phyloP scores from a whole-genome alignment of 176 grass and related monocot genomes.

The Carex scoparia region DNA sequence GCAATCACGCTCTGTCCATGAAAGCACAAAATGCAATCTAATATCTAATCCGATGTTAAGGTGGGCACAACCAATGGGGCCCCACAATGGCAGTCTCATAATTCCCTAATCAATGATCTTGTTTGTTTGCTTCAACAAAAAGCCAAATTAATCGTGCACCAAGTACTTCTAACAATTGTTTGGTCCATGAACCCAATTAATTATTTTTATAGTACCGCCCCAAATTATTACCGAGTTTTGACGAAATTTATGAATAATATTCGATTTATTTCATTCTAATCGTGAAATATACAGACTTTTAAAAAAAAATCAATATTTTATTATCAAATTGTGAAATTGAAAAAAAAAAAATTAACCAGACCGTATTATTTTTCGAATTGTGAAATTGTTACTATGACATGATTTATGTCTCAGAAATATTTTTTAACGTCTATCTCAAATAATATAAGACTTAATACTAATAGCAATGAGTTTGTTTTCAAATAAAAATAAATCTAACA shows the following conservation, averaged over 20 bases:
- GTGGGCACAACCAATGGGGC: slow-evolving; percentile 1
- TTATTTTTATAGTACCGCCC: not conserved
- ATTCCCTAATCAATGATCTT: slow-evolving; percentile 23
- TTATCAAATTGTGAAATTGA: too few species aligned
- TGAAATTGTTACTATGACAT: too few species aligned
- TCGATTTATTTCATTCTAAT: not conserved
- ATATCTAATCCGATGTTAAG: not conserved
- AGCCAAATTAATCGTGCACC: not conserved
- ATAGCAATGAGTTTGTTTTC: too few species aligned
- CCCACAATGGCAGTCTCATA: slow-evolving; percentile 12
- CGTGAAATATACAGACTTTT: not conserved
- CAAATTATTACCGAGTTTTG: not conserved
- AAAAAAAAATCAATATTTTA: too few species aligned
- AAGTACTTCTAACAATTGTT: too few species aligned
- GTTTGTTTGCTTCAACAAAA: not conserved
- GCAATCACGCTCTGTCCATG: slow-evolving; percentile 8
- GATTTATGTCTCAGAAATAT: too few species aligned
- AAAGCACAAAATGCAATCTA: not conserved
- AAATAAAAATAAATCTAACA: too few species aligned
- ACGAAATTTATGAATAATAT: not conserved
- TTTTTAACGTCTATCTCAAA: too few species aligned
- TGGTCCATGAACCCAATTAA: not conserved
- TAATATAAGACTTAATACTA: too few species aligned
- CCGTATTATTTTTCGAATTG: too few species aligned
- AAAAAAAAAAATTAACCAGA: too few species aligned